Conservation (phyloP, 2,329 filamentous ascomycete genomes). For the Xylaria sp. region DNA sequence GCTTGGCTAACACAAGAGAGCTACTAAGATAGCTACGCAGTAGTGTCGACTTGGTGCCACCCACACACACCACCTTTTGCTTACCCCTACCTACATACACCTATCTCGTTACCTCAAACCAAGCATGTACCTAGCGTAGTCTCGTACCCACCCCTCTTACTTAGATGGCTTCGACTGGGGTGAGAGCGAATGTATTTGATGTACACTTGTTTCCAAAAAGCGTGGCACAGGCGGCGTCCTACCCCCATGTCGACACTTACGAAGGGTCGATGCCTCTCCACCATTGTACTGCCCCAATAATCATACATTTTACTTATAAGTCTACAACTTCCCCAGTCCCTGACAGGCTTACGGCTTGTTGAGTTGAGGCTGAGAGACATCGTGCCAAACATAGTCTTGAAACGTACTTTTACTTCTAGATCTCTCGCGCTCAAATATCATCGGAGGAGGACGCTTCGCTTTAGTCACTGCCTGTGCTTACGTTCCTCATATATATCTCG, state of each 20-base stretch:
- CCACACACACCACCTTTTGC: constrained; percentile 31
- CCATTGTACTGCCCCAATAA: constrained; percentile 37
- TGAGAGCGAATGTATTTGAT: constrained; percentile 34
- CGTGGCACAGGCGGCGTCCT: constrained; percentile 43
- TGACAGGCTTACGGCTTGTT: constrained; percentile 39
- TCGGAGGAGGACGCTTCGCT: constrained; percentile 35
- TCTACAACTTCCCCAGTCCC: constrained; percentile 40
- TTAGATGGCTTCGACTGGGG: constrained; percentile 37
- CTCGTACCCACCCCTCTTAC: constrained; percentile 30
- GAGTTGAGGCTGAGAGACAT: constrained; percentile 47
- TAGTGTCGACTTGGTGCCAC: constrained; percentile 33
- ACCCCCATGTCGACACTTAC: constrained; percentile 38
- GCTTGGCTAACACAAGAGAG: constrained; percentile 11
- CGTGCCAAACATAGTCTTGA: constrained; percentile 43
- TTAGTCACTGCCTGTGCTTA: constrained; percentile 24
- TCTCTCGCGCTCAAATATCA: constrained; percentile 38
- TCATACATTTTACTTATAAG: constrained; percentile 43
- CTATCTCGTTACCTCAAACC: constrained; percentile 24
- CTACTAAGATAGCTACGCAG: constrained; percentile 33
- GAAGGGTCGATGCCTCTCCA: constrained; percentile 36
- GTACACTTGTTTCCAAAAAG: constrained; percentile 35
- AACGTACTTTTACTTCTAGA: constrained; percentile 35
- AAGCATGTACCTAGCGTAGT: constrained; percentile 26
- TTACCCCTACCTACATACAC: constrained; percentile 26
- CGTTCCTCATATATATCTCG: constrained; percentile 29